A percentile compares a stretch with the other conserved stretches of the same genome.
These are phyloP conservation scores for Cairneyella variabilis DNA, from an alignment of 495 filamentous ascomycete species.

Conservation along the genomic window DNA sequence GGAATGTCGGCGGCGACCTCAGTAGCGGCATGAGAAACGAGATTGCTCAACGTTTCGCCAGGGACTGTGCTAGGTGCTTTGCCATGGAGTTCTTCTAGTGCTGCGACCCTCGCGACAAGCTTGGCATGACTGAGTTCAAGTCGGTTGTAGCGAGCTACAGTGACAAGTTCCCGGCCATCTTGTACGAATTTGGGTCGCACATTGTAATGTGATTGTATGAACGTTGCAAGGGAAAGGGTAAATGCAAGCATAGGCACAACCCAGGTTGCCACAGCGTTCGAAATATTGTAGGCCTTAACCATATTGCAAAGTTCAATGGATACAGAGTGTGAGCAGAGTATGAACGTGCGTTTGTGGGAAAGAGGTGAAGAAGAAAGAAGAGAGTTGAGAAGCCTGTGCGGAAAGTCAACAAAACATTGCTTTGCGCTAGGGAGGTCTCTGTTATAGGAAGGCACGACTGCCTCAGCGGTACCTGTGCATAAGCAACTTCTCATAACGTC, in stretches of 20 bases:
- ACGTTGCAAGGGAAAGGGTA: slow-evolving; percentile 8
- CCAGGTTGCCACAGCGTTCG: slow-evolving; percentile 8
- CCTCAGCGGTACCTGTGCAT: slow-evolving; percentile 1
- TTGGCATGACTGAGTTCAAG: slow-evolving; percentile 9
- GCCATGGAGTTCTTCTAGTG: slow-evolving; percentile 10
- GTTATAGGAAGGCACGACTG: slow-evolving; percentile 10
- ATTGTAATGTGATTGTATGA: slow-evolving; percentile 12
- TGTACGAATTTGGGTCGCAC: slow-evolving; percentile 9
- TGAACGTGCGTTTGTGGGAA: slow-evolving; percentile 5
- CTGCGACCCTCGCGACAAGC: slow-evolving; percentile 6
- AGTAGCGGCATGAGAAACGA: too few relatives aligned
- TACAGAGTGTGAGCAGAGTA: slow-evolving; percentile 13
- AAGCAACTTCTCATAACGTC: slow-evolving; percentile 5
- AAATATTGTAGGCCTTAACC: slow-evolving; percentile 11
- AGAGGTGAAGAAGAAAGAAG: slow-evolving; percentile 14
- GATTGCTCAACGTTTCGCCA: too few relatives aligned
- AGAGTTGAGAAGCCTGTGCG: slow-evolving; percentile 1
- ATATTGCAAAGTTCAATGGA: slow-evolving; percentile 13
- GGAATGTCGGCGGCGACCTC: too few relatives aligned
- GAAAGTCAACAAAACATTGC: slow-evolving; percentile 13
- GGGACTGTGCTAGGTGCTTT: too few relatives aligned
- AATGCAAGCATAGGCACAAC: slow-evolving; percentile 9
- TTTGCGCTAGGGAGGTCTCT: slow-evolving; percentile 2
- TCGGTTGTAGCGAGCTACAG: slow-evolving; percentile 10
- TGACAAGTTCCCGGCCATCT: slow-evolving; percentile 9